These are phyloP conservation scores for Komagataella kurtzmanii DNA, from an alignment of 805 yeast species.

Conservation along the genomic window DNA sequence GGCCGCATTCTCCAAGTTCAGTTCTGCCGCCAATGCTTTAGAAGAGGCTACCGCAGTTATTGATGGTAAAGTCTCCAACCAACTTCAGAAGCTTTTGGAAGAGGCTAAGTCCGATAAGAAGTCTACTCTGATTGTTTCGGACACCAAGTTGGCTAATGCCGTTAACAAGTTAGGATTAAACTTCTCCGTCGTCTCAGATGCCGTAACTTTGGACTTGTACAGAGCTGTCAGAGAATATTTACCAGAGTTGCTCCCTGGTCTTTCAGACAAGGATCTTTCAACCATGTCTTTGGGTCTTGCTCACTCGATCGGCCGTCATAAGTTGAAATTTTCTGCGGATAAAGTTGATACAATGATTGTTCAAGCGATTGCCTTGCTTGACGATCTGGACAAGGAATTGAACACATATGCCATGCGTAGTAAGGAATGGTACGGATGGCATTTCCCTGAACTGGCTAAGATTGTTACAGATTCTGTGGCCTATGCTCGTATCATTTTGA, in stretches of 20 bases:
- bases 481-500: conserved; percentile 83
- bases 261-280: conserved; percentile 68
- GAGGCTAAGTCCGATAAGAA: conserved; percentile 73
- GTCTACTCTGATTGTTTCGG: conserved; percentile 80
- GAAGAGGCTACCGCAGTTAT: conserved; percentile 88
- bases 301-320: conserved; percentile 96
- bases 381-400: conserved; percentile 93
- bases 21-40: conserved; percentile 88
- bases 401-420: conserved; percentile 98
- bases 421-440: conserved; percentile 99
- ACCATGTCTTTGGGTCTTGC: conserved; percentile 98
- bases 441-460: conserved; percentile 98
- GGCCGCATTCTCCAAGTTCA: conserved; percentile 90
- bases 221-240: conserved; percentile 91
- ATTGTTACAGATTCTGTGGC: conserved; percentile 93
- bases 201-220: conserved; percentile 86
- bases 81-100: conserved; percentile 63
- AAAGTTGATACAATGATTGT: conserved; percentile 99
- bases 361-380: conserved; percentile 94
- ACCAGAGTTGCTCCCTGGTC: conserved; percentile 90
- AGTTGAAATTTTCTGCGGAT: conserved; percentile 93
- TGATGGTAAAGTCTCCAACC: conserved; percentile 88
- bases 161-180: conserved; percentile 88
- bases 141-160: conserved; percentile 90
- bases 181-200: conserved; percentile 84